A percentile compares a stretch with the other conserved stretches of the same genome.
Evolutionary conservation across 495 filamentous ascomycete genomes (phyloP).

Genomic region (Parmelia sp.): DNA sequence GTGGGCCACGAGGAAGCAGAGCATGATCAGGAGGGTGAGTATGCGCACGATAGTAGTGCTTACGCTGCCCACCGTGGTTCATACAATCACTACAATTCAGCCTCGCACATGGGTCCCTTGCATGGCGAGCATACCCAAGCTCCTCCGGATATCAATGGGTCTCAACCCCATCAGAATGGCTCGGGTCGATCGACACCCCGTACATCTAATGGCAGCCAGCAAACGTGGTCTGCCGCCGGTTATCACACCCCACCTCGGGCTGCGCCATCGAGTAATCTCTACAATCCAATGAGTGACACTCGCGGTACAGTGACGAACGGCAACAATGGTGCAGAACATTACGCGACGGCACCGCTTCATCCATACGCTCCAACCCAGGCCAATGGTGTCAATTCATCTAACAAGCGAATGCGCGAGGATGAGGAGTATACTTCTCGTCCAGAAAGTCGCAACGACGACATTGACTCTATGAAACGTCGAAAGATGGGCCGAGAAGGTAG

Average conservation of each 20-base stretch:
- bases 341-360: slow-evolving; percentile 55
- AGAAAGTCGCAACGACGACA: slow-evolving; percentile 54
- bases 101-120: slow-evolving; percentile 55
- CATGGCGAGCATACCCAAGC: slow-evolving; percentile 74
- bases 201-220: slow-evolving; percentile 50
- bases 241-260: slow-evolving; percentile 76
- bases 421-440: slow-evolving; percentile 69
- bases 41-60: slow-evolving; percentile 62
- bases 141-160: slow-evolving; percentile 71
- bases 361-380: slow-evolving; percentile 49
- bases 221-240: slow-evolving; percentile 64
- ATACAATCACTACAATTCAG: slow-evolving; percentile 64
- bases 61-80: slow-evolving; percentile 64
- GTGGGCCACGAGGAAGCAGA: slow-evolving; percentile 60
- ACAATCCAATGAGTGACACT: slow-evolving; percentile 86
- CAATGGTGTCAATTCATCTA: slow-evolving; percentile 60
- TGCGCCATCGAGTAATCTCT: slow-evolving; percentile 68
- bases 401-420: slow-evolving; percentile 74
- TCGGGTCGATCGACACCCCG: slow-evolving; percentile 86
- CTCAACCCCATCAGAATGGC: slow-evolving; percentile 74
- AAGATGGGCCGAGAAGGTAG: slow-evolving; percentile 67
- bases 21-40: slow-evolving; percentile 72
- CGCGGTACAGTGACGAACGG: slow-evolving; percentile 63
- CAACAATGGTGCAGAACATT: slow-evolving; percentile 54
- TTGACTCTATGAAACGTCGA: slow-evolving; percentile 70